These are phyloP conservation scores for Sporobolomyces roseus DNA, from an alignment of 768 basidiomycete genomes.

Conservation along the genomic window DNA sequence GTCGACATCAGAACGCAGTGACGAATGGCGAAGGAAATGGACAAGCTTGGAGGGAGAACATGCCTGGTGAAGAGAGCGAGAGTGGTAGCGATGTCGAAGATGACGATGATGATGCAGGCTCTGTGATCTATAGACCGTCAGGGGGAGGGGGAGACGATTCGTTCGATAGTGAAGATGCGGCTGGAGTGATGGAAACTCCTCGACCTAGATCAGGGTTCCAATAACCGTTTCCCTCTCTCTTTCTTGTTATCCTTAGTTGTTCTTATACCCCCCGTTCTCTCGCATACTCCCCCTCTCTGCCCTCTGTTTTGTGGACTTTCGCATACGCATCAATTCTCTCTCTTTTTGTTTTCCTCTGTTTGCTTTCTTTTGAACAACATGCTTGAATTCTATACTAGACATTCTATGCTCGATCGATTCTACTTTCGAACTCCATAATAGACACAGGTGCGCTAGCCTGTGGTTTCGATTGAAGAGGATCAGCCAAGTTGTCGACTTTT, in stretches of 20 bases:
- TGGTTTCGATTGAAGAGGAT: no score
- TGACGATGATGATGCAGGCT: neutral
- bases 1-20: neutral
- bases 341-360: neutral
- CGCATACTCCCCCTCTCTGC: neutral
- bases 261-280: neutral
- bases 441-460: constrained; percentile 61
- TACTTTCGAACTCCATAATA: constrained; percentile 63
- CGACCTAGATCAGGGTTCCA: constrained; percentile 19
- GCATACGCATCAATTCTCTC: constrained; percentile 4
- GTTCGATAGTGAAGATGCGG: constrained; percentile 1
- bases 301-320: neutral
- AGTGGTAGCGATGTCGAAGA: constrained; percentile 9
- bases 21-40: neutral
- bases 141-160: neutral
- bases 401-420: constrained; percentile 63
- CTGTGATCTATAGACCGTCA: neutral
- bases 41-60: neutral
- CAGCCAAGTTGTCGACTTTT: no score
- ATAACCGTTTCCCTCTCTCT: neutral
- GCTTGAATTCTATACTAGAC: neutral
- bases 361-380: neutral
- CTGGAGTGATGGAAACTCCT: constrained; percentile 19
- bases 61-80: constrained; percentile 6
- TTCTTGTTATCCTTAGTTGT: neutral